Evolutionary conservation across 495 filamentous ascomycete genomes (phyloP).

Genomic region (Lasiosphaeris hirsuta): DNA sequence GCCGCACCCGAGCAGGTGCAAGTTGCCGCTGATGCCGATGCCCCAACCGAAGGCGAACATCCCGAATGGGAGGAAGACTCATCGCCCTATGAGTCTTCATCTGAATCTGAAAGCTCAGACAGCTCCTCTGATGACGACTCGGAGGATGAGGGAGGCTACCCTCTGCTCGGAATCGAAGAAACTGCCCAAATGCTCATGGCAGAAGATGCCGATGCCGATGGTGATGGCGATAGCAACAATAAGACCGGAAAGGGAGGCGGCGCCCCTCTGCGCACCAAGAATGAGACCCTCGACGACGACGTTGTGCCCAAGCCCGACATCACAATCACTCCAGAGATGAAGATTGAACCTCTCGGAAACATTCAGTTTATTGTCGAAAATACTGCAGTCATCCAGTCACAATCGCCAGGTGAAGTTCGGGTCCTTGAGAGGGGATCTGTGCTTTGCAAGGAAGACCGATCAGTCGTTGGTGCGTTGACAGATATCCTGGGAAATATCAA

Average conservation of each 20-base stretch:
- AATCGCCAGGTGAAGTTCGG: constrained; percentile 71
- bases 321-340: constrained; percentile 67
- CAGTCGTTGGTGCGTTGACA: constrained; percentile 70
- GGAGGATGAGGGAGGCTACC: constrained; percentile 54
- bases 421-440: constrained; percentile 81
- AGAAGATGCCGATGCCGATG: constrained; percentile 47
- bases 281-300: constrained; percentile 70
- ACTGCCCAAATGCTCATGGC: constrained; percentile 78
- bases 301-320: constrained; percentile 70
- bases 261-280: constrained; percentile 61
- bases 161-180: constrained; percentile 67
- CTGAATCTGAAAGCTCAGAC: constrained; percentile 39
- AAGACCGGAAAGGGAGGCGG: constrained; percentile 42
- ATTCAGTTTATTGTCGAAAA: constrained; percentile 73
- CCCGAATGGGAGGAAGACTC: constrained; percentile 61
- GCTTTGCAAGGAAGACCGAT: constrained; percentile 73
- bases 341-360: constrained; percentile 66
- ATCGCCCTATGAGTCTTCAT: constrained; percentile 52
- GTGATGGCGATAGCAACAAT: constrained; percentile 60
- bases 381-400: constrained; percentile 73
- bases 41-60: constrained; percentile 22
- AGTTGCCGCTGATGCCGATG: constrained; percentile 12
- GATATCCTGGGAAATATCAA: constrained; percentile 81
- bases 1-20: constrained; percentile 12
- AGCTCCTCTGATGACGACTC: constrained; percentile 50